Evolutionary conservation across 1,284 basidiomycete species (phyloP).

Genomic region (Lentinula novae-zelandiae): DNA sequence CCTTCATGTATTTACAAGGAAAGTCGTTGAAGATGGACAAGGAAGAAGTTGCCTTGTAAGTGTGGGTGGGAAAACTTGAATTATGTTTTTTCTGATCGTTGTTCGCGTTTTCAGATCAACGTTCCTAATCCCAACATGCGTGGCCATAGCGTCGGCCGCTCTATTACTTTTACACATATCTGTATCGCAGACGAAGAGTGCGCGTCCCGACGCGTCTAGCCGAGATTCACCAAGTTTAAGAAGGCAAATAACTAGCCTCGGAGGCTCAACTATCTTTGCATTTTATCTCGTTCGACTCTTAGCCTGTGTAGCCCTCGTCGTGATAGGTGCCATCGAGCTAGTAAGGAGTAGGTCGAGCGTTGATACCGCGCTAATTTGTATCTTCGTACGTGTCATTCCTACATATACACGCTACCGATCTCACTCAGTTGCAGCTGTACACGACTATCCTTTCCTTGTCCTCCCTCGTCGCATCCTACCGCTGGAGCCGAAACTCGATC

Average conservation of each 20-base stretch:
- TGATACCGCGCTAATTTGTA: neutral
- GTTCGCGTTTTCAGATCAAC: neutral
- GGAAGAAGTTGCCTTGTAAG: neutral
- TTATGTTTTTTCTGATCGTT: neutral
- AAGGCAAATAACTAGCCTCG: constrained; percentile 1
- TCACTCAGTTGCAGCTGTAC: neutral
- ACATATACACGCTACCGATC: neutral
- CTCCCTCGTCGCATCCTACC: neutral
- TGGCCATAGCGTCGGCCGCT: neutral
- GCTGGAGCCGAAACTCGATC: constrained; percentile 11
- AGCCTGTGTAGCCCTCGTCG: neutral
- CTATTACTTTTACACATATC: constrained; percentile 1
- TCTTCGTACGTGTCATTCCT: neutral
- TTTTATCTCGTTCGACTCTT: neutral
- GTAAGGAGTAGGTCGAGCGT: neutral
- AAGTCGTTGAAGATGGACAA: neutral
- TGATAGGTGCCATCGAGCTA: neutral
- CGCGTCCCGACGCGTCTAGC: neutral
- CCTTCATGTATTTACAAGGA: neutral
- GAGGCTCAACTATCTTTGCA: constrained; percentile 7
- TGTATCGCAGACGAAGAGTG: neutral
- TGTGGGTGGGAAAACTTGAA: neutral
- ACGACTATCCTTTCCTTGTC: constrained; percentile 2
- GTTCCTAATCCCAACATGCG: constrained; percentile 3
- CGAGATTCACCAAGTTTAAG: neutral